Percentiles rank a stretch among this genome's conserved stretches.
These are phyloP conservation scores for Volvox reticuliferus DNA, from an alignment of 139 green algal genomes.

Conservation along the genomic window DNA sequence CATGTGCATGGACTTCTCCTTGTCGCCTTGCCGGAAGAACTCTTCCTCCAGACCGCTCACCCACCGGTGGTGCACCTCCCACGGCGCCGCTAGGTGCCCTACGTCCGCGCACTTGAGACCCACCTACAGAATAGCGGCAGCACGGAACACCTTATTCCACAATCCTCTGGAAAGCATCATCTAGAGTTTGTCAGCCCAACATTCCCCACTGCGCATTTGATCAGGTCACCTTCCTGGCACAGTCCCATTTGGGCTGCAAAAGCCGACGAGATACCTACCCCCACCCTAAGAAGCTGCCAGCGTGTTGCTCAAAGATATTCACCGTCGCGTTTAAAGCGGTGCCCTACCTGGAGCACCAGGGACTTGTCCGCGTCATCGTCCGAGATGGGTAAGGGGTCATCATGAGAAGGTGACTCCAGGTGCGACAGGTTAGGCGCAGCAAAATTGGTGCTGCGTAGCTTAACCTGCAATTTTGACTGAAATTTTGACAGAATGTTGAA, in stretches of 20 bases:
- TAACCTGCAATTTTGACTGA: constrained; percentile 64
- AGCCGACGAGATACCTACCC: too few species aligned
- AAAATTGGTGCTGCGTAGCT: constrained; percentile 55
- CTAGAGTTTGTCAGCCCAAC: too few species aligned
- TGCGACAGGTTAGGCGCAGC: constrained; percentile 40
- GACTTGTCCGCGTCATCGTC: constrained; percentile 61
- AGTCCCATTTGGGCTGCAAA: too few species aligned
- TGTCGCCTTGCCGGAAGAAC: constrained; percentile 72
- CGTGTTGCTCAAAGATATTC: too few species aligned
- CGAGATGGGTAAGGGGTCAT: constrained; percentile 40
- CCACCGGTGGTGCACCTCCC: constrained; percentile 64
- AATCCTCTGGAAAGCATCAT: too few species aligned
- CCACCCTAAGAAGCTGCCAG: too few species aligned
- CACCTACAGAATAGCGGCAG: constrained; percentile 48
- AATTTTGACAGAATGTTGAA: constrained; percentile 70
- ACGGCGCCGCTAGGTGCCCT: constrained; percentile 64
- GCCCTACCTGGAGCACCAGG: constrained; percentile 58
- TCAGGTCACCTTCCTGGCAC: too few species aligned
- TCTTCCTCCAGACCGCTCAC: constrained; percentile 69
- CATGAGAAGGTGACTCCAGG: constrained; percentile 40
- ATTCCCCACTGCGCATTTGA: too few species aligned
- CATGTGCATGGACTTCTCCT: constrained; percentile 57
- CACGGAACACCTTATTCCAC: too few species aligned
- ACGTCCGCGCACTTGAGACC: constrained; percentile 70
- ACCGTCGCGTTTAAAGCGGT: too few species aligned